A percentile compares a stretch with the other conserved stretches of the same genome.
These are phyloP conservation scores for Neospermospora avenae DNA, from an alignment of 2,329 filamentous ascomycete genomes.

Conservation along the genomic window DNA sequence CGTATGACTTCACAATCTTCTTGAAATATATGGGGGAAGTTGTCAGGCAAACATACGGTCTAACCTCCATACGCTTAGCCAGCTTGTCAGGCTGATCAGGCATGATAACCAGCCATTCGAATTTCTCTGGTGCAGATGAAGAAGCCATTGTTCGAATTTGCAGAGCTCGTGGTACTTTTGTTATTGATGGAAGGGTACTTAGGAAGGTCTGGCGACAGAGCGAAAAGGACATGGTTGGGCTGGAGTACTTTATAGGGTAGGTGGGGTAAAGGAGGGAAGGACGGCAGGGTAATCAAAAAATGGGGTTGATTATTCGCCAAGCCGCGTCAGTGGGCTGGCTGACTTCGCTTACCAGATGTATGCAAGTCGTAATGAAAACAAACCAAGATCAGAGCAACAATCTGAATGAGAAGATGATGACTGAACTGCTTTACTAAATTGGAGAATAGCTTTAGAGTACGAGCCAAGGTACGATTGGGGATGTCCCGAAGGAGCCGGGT, in stretches of 20 bases:
- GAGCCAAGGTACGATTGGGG: too few species aligned
- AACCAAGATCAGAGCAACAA: too few species aligned
- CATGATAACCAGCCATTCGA: constrained; percentile 66
- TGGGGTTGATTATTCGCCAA: neutral
- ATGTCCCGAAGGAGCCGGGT: too few species aligned
- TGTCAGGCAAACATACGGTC: constrained; percentile 45
- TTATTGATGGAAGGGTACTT: neutral
- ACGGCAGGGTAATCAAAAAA: too few species aligned
- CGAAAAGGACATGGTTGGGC: constrained; percentile 7
- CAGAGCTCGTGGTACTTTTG: neutral
- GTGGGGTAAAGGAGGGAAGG: too few species aligned
- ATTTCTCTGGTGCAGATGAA: constrained; percentile 38
- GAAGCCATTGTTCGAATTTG: constrained; percentile 9
- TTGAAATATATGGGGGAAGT: too few species aligned
- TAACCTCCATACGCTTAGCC: constrained; percentile 59
- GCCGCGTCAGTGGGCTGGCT: too few species aligned
- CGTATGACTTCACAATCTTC: too few species aligned
- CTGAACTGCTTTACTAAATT: too few species aligned
- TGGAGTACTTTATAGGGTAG: neutral
- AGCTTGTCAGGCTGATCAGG: constrained; percentile 61
- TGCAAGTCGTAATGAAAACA: too few species aligned
- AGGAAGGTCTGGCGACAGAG: constrained; percentile 1
- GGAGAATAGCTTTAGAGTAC: too few species aligned
- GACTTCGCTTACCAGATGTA: neutral
- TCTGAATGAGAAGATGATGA: too few species aligned